A percentile compares a stretch with the other conserved stretches of the same genome.
Evolutionary conservation across 495 filamentous ascomycete genomes (phyloP).

Genomic region (Xylaria cubensis): DNA sequence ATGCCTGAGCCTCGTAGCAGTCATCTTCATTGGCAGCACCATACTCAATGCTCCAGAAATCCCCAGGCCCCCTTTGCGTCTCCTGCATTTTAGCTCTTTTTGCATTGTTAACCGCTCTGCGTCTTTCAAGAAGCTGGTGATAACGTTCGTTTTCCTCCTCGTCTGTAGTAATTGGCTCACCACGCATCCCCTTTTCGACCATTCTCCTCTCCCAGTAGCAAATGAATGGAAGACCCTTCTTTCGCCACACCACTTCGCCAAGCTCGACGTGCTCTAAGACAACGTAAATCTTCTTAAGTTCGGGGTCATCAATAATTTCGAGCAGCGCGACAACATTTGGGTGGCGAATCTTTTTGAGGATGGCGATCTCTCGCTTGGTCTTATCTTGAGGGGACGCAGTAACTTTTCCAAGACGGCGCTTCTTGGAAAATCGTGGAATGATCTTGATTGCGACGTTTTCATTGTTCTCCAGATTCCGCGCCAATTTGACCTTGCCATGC

Average conservation of each 20-base stretch:
- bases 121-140: constrained; percentile 61
- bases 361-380: constrained; percentile 95
- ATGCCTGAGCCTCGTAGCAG: constrained; percentile 43
- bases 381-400: constrained; percentile 79
- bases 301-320: constrained; percentile 97
- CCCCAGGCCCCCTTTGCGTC: constrained; percentile 52
- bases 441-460: constrained; percentile 97
- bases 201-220: constrained; percentile 81
- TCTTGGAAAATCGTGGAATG: constrained; percentile 92
- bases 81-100: constrained; percentile 55
- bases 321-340: constrained; percentile 92
- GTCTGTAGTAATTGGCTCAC: constrained; percentile 56
- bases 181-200: constrained; percentile 71
- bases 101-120: constrained; percentile 62
- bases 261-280: constrained; percentile 93
- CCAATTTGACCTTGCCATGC: constrained; percentile 97
- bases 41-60: constrained; percentile 83
- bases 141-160: constrained; percentile 67
- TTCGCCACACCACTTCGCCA: constrained; percentile 93
- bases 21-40: constrained; percentile 70
- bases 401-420: constrained; percentile 81
- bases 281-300: constrained; percentile 96
- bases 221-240: constrained; percentile 79
- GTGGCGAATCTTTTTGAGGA: constrained; percentile 96
- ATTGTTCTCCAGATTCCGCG: constrained; percentile 74